Evolutionary conservation across 331 rosid species (phyloP), one percentile per base, ranked within the genome.

Genomic region (Rhamnella rubrinervis): DNA sequence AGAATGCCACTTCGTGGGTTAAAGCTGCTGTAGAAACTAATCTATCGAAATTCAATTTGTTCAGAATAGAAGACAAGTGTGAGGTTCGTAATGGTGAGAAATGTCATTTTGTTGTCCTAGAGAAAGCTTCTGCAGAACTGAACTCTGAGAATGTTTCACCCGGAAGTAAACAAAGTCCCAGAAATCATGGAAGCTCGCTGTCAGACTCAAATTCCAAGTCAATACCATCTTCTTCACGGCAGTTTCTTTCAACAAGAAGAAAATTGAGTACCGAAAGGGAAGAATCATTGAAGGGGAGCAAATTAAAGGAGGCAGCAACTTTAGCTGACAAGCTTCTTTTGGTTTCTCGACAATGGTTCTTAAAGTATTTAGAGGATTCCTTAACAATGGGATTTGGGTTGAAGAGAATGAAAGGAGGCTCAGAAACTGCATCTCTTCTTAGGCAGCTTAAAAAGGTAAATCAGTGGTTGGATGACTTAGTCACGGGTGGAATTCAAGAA

Each of bases 1-100:
- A 77, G 39, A 79, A 86, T 81, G 87, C 89, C 57, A 52, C 68
- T 17, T 81, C 78, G 64, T 91, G 97, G 97, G 84, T 85, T 61
- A 87, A 85, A 76, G 90, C 96, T 63, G 96, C 97, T 17, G 38
- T 88, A 21, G 81, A 65, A 28, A 83, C 97, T 59, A 84, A 86
- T 75, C 89, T 91, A 62, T 86, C 92, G 11, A 67, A 64, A 70
- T 88, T 91, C 57, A 68, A 72, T 68, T 71, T 91, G 50, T 85
- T 81, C 59, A 72, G 75, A 73, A 47, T 69, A 25, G 83, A 77
- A 61, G 79, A 51, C 17, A 73, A 71, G 58, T 72, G 23, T 11
- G 85, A 74, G 73, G 39, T 65, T 81, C 67, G 18, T 64, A 71
- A 73, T 23, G 71, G 79, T 31, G 80, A 83, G 64, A 84, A 52